Evolutionary conservation across 2,329 filamentous ascomycete species (phyloP), one percentile per base, ranked within the genome.

Genomic region (Sarocladium strictum): DNA sequence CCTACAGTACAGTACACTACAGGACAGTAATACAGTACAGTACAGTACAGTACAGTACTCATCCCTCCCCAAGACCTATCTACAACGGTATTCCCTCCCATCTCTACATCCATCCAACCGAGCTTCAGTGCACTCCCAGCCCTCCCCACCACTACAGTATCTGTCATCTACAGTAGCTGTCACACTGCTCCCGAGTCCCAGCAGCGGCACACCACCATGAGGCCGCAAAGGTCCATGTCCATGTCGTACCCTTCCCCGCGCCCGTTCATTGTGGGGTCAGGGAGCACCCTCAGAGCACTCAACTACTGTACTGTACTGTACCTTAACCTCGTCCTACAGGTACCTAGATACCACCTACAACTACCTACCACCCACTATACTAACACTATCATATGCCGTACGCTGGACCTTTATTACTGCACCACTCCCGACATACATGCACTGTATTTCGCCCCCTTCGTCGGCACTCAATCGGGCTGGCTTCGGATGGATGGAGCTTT

Each of bases 381-480:
- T 32, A 32, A 32, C 29, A 32, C 29, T 12, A 32, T 12, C n/a
- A n/a, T n/a, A n/a, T n/a, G n/a, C n/a, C n/a, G n/a, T n/a, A n/a
- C n/a, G n/a, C n/a, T n/a, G 32, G 32, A 9, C 32, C 32, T 33
- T 15, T 33, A 9, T 33, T 33, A 33, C 32, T 15, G 9, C 15
- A 9, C 32, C 32, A 15, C 32, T 9, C 32, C 32, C 15, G 9
- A 35, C 23, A 29, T 32, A 38, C 11, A 23, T 40, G 23, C 23
- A 24, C 19, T 23, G 24, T 32, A 24, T 51, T 38, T n/a, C n/a
- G n/a, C 35, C 9, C 35, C 35, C 35, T 15, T 17, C 32, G 54
- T 69, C 67, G 68, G 68, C 64, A 67, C 58, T 62, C 60, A 63
- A 7, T 63, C 65, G 67, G 65, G 21, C 23, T 7, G 38, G 17